Percentiles rank a stretch among this genome's conserved stretches.
Evolutionary conservation across 2,329 filamentous ascomycete genomes (phyloP).

Genomic region (Lecanicillium sp.): DNA sequence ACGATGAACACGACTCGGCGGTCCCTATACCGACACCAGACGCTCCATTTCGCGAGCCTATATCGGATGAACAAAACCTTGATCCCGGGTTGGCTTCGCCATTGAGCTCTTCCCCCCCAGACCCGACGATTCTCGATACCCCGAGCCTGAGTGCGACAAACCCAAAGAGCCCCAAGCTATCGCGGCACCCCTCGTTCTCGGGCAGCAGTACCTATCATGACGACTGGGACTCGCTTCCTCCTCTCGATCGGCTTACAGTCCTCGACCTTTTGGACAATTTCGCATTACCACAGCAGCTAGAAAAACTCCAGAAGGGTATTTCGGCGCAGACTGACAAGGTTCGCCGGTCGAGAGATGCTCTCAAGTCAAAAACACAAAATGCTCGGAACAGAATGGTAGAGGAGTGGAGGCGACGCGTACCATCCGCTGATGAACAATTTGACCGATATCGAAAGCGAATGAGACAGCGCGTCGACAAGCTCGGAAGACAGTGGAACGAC

Average conservation of each 20-base stretch:
- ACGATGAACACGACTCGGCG: slow-evolving; percentile 18
- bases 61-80: slow-evolving; percentile 33
- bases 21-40: slow-evolving; percentile 23
- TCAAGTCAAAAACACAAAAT: slow-evolving; percentile 67
- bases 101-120: slow-evolving; percentile 36
- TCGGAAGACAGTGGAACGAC: slow-evolving; percentile 82
- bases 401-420: slow-evolving; percentile 82
- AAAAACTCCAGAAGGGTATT: slow-evolving; percentile 80
- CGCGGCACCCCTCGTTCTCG: slow-evolving; percentile 76
- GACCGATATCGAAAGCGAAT: slow-evolving; percentile 86
- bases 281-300: slow-evolving; percentile 80
- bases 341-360: slow-evolving; percentile 70
- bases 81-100: slow-evolving; percentile 38
- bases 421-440: slow-evolving; percentile 84
- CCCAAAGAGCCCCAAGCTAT: slow-evolving; percentile 52
- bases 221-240: slow-evolving; percentile 80
- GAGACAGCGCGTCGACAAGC: slow-evolving; percentile 80
- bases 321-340: slow-evolving; percentile 81
- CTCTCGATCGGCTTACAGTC: slow-evolving; percentile 81
- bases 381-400: slow-evolving; percentile 89
- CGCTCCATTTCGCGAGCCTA: slow-evolving; percentile 31
- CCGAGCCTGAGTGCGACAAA: slow-evolving; percentile 43
- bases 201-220: slow-evolving; percentile 80
- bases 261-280: slow-evolving; percentile 95
- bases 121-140: slow-evolving; percentile 41